Conservation (phyloP, 768 basidiomycete genomes). For the Dioszegia aurantiaca region DNA sequence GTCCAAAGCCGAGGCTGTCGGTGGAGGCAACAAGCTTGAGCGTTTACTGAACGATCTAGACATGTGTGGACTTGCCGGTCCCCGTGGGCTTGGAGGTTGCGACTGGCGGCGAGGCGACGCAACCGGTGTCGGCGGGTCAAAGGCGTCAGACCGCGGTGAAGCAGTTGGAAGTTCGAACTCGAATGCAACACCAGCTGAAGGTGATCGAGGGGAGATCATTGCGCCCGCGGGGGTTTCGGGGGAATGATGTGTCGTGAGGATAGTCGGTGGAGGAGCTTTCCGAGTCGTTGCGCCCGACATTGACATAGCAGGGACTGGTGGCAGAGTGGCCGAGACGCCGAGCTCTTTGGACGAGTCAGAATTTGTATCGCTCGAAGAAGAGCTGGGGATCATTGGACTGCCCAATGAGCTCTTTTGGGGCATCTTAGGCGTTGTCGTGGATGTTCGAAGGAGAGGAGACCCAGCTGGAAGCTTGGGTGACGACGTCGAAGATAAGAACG, state of each 20-base stretch:
- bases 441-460: not conserved
- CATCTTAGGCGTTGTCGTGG: slow-evolving; percentile 3
- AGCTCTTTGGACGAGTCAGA: too few relatives aligned
- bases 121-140: slow-evolving; percentile 37
- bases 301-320: slow-evolving; percentile 1
- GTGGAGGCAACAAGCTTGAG: slow-evolving; percentile 46
- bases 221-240: slow-evolving; percentile 7
- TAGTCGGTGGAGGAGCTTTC: slow-evolving; percentile 28
- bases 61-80: slow-evolving; percentile 48
- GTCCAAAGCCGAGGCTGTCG: slow-evolving; percentile 40
- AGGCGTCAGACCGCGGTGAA: slow-evolving; percentile 49
- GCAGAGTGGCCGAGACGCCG: too few relatives aligned
- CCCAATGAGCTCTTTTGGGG: slow-evolving; percentile 6
- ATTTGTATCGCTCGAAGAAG: not conserved
- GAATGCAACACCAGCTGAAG: slow-evolving; percentile 31
- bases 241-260: slow-evolving; percentile 22
- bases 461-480: slow-evolving; percentile 1
- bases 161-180: slow-evolving; percentile 51
- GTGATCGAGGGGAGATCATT: not conserved
- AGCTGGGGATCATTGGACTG: slow-evolving; percentile 3
- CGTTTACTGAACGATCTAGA: slow-evolving; percentile 48
- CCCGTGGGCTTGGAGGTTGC: slow-evolving; percentile 32
- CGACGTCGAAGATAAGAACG: slow-evolving; percentile 8
- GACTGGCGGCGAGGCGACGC: slow-evolving; percentile 18
- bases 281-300: slow-evolving; percentile 1